These are phyloP conservation scores for Didymella arachidicola DNA, from an alignment of 2,329 filamentous ascomycete genomes.

Conservation along the genomic window DNA sequence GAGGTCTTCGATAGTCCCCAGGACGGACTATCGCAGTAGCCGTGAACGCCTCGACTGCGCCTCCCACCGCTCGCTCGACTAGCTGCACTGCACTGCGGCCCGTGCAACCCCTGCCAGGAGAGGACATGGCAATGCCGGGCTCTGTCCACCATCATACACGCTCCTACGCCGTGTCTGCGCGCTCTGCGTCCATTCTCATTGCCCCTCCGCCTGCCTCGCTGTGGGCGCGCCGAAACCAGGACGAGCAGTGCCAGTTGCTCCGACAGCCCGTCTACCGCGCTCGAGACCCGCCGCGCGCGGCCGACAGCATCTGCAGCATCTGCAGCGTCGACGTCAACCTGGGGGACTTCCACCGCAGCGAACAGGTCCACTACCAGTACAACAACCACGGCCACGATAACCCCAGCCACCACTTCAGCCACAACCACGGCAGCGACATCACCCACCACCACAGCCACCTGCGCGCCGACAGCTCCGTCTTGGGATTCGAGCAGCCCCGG, in stretches of 20 bases:
- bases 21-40: background rate
- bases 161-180: slow-evolving; percentile 13
- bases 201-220: slow-evolving; percentile 19
- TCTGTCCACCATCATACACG: background rate
- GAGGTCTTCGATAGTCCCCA: background rate
- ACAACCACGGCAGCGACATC: background rate
- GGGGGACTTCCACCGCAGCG: too few species aligned
- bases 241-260: slow-evolving; percentile 1
- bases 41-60: slow-evolving; percentile 20
- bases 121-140: slow-evolving; percentile 1
- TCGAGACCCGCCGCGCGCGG: slow-evolving; percentile 9
- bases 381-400: background rate
- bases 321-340: background rate
- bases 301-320: background rate
- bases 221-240: slow-evolving; percentile 15
- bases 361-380: too few species aligned
- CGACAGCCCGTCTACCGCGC: background rate
- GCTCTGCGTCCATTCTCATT: slow-evolving; percentile 15
- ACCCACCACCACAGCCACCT: slow-evolving; percentile 3
- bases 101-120: slow-evolving; percentile 8
- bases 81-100: background rate
- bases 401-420: background rate
- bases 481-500: slow-evolving; percentile 18
- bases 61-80: slow-evolving; percentile 1
- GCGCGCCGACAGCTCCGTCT: slow-evolving; percentile 23